Evolutionary conservation across 1,284 basidiomycete genomes (phyloP), one percentile per base, ranked within the genome.

Genomic region (Apiotrichum brassicae): DNA sequence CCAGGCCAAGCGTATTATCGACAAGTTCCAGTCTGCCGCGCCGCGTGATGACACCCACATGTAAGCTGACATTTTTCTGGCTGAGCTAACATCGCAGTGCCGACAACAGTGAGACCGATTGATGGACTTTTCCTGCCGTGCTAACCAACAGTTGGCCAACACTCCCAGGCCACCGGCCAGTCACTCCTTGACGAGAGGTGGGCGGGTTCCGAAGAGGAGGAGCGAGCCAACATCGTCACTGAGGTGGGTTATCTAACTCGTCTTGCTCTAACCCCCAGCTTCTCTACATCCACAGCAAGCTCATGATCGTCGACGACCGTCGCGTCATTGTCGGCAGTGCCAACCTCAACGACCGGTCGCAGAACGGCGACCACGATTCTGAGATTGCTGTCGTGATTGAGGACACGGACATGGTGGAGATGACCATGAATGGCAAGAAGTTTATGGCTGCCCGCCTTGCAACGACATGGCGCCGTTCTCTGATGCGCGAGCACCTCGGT

Each of bases 301-400:
- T 94, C 22, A 92, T 95, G 90, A 88, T 95, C 53, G 87, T 94
- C 20, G 92, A 97, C 64, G 92, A 95, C 68, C 78, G 82, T 18
- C 78, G 83, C 32, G 87, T 93, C 33, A 87, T 95, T 60, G 68
- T 67, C 46, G 73, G 72, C 16, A 67, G 63, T 49, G 68, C 72
- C 32, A 74, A 95, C 68, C 74, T 94, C 60, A 95, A 95, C 62
- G 66, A 70, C 53, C 57, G 68, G 40, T 63, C 51, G 54, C 64
- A 67, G 36, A 61, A 85, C 79, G 91, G 92, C 25, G 83, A 93
- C 62, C 87, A 89, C 30, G 92, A 95, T 70, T 91, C 87, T 1
- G 92, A 97, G 73, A 94, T 95, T 59, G 87, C 87, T 1, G 74
- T 93, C 6, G 82, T 95, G 16, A 84, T 94, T 23, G 69, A 95